These are phyloP conservation scores for Aspergillus nidulans DNA, from an alignment of 495 filamentous ascomycete species.

Conservation along the genomic window DNA sequence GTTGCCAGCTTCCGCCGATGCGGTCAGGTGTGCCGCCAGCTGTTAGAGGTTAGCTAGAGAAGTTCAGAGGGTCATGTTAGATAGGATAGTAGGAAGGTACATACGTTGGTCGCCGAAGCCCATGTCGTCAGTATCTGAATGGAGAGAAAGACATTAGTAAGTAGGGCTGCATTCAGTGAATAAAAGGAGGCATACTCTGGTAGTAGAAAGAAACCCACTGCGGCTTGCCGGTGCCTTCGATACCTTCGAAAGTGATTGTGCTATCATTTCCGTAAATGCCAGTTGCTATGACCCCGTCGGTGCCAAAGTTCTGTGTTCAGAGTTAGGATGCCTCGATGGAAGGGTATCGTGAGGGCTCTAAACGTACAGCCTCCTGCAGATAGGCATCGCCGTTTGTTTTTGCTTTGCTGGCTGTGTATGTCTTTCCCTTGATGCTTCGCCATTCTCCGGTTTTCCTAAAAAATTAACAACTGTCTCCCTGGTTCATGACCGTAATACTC, in stretches of 20 bases:
- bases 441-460: constrained; percentile 41
- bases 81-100: neutral
- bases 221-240: constrained; percentile 44
- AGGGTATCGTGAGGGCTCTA: too few relatives aligned
- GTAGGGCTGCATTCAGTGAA: neutral
- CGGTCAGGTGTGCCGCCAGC: constrained; percentile 23
- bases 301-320: constrained; percentile 47
- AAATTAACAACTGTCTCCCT: too few relatives aligned
- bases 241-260: constrained; percentile 44
- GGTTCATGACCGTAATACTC: too few relatives aligned
- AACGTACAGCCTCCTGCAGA: constrained; percentile 40
- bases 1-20: constrained; percentile 24
- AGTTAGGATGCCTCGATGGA: neutral
- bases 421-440: constrained; percentile 34
- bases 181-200: constrained; percentile 18
- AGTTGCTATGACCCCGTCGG: constrained; percentile 37
- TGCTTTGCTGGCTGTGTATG: constrained; percentile 37
- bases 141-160: neutral
- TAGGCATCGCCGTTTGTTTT: constrained; percentile 38
- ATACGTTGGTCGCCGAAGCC: constrained; percentile 27
- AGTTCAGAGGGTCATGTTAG: neutral
- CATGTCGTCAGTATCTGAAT: constrained; percentile 24
- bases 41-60: constrained; percentile 8
- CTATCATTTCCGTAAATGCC: constrained; percentile 50
- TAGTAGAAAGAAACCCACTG: constrained; percentile 57